Evolutionary conservation across 345 rosid species (phyloP), one percentile per base, ranked within the genome.

Genomic region (Salix koriyanagi): DNA sequence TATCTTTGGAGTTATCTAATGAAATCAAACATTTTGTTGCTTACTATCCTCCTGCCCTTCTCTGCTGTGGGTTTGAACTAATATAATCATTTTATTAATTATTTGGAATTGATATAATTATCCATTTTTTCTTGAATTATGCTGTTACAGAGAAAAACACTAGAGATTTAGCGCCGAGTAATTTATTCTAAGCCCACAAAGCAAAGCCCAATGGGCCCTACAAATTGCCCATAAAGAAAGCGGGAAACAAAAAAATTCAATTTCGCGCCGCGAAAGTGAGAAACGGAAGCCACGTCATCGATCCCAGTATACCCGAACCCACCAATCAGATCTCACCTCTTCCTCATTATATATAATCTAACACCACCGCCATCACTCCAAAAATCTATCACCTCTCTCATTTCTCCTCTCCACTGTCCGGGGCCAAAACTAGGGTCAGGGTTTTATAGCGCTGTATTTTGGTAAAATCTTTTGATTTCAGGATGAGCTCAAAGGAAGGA

Each of bases 401-500:
- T 2, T 14, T 19, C 18, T 2, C 13, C 5, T 8, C 4, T 2
- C 0, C 8, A 7, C 7, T 1, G 1, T 32, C n/a, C 2, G 0
- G 1, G 21, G 14, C 21, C 1, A 37, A 76, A 44, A 19, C 18
- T 67, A 73, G 74, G 72, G 79, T 83, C 79, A 60, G 78, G 74
- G 77, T 83, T 81, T 50, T 2, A 26, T 44, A 5, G 1, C 19
- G 19, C 36, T 34, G 16, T 6, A 0, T 25, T n/a, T 72, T 14
- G 71, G 42, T 18, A 30, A 39, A 23, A 54, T 69, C 48, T 5
- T 28, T 30, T 30, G 39, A 21, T 25, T 64, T 61, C 52, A 80
- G 69, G 75, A 91, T 91, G 96, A 88, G 89, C 84, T 85, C 92
- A 0, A 79, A 36, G 37, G 69, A 66, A 37, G 69, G 69, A 30